These are phyloP conservation scores for Tricholoma matsutake DNA, from an alignment of 768 basidiomycete genomes.

Conservation along the genomic window DNA sequence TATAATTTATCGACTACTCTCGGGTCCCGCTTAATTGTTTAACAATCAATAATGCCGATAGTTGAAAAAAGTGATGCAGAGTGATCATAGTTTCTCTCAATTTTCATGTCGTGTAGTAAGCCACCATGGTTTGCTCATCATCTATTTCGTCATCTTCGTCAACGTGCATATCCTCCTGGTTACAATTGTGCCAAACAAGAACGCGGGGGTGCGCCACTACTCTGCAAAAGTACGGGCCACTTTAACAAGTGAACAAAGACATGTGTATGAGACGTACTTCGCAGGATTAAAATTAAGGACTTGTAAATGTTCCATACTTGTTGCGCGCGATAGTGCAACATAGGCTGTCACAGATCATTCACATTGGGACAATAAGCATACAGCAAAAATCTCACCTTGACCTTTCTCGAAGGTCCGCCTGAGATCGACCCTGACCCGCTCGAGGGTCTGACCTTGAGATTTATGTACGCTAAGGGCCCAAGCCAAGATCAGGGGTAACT, in stretches of 20 bases:
- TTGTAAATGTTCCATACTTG: constrained; percentile 59
- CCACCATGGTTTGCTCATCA: constrained; percentile 30
- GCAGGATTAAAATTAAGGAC: constrained; percentile 58
- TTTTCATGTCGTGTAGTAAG: constrained; percentile 22
- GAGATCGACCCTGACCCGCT: constrained; percentile 80
- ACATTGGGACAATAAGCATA: not conserved
- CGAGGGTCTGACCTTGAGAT: constrained; percentile 86
- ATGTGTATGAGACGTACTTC: constrained; percentile 41
- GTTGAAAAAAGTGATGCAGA: not conserved
- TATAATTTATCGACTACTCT: not conserved
- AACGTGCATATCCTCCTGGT: constrained; percentile 22
- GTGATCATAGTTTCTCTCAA: not conserved
- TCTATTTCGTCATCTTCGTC: constrained; percentile 35
- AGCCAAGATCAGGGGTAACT: constrained; percentile 78
- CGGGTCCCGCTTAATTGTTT: not conserved
- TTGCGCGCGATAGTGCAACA: constrained; percentile 73
- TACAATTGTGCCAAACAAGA: constrained; percentile 46
- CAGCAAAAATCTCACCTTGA: constrained; percentile 46
- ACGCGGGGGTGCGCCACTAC: constrained; percentile 65
- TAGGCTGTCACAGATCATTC: constrained; percentile 42
- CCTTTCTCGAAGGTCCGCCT: constrained; percentile 75
- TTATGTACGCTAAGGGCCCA: constrained; percentile 91
- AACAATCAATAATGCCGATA: not conserved
- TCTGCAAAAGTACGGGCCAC: constrained; percentile 30
- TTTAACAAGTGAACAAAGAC: not conserved